phyloP scores from a whole-genome alignment of 1,139 yeast genomes.

The Sporopachydermia cereana region DNA sequence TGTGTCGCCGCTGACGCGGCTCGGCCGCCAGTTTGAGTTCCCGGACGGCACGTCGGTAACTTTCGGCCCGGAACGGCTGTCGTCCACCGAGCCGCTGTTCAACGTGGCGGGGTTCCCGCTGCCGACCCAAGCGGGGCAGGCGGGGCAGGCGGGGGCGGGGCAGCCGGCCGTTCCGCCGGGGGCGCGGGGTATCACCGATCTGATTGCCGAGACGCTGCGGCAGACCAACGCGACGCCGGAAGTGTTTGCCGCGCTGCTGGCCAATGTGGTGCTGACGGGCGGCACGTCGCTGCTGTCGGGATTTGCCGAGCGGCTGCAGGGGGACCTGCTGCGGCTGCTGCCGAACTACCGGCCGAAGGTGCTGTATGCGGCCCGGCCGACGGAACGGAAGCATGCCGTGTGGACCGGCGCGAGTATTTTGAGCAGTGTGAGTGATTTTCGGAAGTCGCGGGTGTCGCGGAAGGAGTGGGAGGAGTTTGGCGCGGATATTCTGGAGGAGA shows the following conservation, averaged over 20 bases:
- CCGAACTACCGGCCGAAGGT: constrained; percentile 37
- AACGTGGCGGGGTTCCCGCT: neutral
- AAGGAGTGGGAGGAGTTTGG: constrained; percentile 52
- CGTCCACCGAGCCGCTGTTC: constrained; percentile 12
- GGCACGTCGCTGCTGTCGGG: constrained; percentile 50
- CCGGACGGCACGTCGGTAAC: constrained; percentile 49
- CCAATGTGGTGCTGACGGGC: constrained; percentile 61
- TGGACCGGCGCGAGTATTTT: constrained; percentile 63
- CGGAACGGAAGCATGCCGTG: constrained; percentile 43
- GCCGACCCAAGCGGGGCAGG: neutral
- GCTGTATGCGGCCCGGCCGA: constrained; percentile 24
- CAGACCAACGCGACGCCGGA: constrained; percentile 28
- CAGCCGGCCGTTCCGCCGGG: constrained; percentile 22
- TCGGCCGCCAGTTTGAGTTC: constrained; percentile 48
- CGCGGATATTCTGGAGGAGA: constrained; percentile 43
- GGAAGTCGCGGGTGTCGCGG: constrained; percentile 40
- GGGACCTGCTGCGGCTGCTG: constrained; percentile 43
- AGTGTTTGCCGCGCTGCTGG: constrained; percentile 29
- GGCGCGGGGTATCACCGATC: constrained; percentile 35
- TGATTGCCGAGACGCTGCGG: constrained; percentile 34
- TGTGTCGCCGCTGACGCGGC: constrained; percentile 31
- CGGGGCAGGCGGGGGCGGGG: neutral
- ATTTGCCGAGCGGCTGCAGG: constrained; percentile 46
- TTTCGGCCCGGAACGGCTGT: constrained; percentile 26
- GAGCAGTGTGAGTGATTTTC: constrained; percentile 36